phyloP scores from a whole-genome alignment of 768 basidiomycete genomes.

The Tricholoma terreum region DNA sequence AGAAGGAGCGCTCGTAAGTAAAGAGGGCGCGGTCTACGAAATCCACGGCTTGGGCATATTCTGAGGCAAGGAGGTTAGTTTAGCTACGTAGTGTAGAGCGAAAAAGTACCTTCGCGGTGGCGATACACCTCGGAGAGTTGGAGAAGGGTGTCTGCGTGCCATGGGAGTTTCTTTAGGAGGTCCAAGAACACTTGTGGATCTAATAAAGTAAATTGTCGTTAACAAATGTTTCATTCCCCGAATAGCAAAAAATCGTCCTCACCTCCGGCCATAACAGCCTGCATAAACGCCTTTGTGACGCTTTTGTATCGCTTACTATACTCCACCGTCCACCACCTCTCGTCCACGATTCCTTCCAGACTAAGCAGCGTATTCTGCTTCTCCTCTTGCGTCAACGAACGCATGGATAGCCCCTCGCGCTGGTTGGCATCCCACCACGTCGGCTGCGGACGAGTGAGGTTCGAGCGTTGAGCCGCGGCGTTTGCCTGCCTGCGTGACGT shows the following conservation, averaged over 20 bases:
- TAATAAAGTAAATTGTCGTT: constrained; percentile 20
- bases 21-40: constrained; percentile 92
- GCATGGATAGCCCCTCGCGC: constrained; percentile 71
- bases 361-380: constrained; percentile 38
- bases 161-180: constrained; percentile 74
- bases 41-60: constrained; percentile 81
- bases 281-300: constrained; percentile 76
- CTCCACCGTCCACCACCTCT: constrained; percentile 88
- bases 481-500: constrained; percentile 36
- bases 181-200: constrained; percentile 79
- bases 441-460: constrained; percentile 72
- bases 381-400: constrained; percentile 56
- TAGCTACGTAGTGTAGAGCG: not conserved
- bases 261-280: constrained; percentile 81
- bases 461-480: constrained; percentile 46
- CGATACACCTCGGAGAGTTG: constrained; percentile 83
- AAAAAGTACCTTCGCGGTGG: constrained; percentile 74
- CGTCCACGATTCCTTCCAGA: constrained; percentile 38
- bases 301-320: constrained; percentile 84
- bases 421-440: constrained; percentile 71
- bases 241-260: constrained; percentile 20
- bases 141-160: constrained; percentile 90
- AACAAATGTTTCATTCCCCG: not conserved
- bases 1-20: constrained; percentile 87
- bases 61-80: constrained; percentile 32